Conservation (phyloP, 2,329 filamentous ascomycete species). For the Exophiala bonariae region DNA sequence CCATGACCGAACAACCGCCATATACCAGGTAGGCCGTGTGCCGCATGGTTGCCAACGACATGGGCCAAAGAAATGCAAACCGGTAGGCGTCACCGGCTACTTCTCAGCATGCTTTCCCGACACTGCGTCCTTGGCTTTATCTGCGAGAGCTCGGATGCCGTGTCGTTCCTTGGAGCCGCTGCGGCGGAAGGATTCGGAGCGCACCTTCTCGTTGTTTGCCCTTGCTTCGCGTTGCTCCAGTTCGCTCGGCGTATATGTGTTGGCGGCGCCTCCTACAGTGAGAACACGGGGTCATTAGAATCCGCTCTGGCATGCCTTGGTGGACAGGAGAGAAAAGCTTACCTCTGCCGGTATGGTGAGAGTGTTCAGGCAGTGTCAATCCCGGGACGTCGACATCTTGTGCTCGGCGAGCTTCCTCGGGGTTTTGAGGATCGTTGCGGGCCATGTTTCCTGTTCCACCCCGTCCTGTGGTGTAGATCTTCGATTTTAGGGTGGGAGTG, state of each 20-base stretch:
- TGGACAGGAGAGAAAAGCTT: conserved; percentile 29
- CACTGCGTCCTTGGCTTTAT: conserved; percentile 53
- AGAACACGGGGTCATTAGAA: not conserved
- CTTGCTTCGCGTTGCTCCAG: conserved; percentile 33
- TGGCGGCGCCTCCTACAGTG: conserved; percentile 29
- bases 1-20: too few species aligned
- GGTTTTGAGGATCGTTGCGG: conserved; percentile 66
- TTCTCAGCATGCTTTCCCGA: conserved; percentile 7
- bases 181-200: conserved; percentile 26
- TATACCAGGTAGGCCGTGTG: too few species aligned
- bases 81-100: not conserved
- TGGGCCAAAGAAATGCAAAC: too few species aligned
- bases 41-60: too few species aligned
- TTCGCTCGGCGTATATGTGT: conserved; percentile 27
- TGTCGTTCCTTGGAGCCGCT: conserved; percentile 26
- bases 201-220: conserved; percentile 32
- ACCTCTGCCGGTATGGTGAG: conserved; percentile 46
- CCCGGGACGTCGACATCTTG: conserved; percentile 73
- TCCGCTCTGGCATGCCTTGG: too few species aligned
- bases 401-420: conserved; percentile 68
- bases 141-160: conserved; percentile 45
- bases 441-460: conserved; percentile 90
- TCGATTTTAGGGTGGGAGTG: conserved; percentile 79
- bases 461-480: conserved; percentile 85
- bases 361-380: conserved; percentile 37